Base-by-base conservation (phyloP, 768 basidiomycete species). In the Mycena belliarum region DNA sequence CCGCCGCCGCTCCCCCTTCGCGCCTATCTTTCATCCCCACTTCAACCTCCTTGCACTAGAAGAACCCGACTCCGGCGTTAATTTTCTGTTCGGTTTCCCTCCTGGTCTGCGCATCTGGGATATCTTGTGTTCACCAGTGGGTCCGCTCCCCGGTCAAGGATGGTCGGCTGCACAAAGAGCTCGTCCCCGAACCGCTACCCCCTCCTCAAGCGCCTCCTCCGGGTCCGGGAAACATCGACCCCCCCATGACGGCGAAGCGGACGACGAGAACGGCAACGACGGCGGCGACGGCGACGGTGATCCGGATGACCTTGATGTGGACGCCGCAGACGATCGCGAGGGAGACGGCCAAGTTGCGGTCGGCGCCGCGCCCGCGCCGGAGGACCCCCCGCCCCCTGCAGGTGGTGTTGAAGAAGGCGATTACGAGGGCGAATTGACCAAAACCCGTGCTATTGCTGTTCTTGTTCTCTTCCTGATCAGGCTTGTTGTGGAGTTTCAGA, bases 1-100 rank as follows among this genome's bases (percentile, higher is more conserved):
- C n/a, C n/a, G n/a, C n/a, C 48, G 26, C 48, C n/a, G n/a, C n/a
- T n/a, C n/a, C n/a, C 48, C 48, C 48, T 24, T 37, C 48, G 48
- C 48, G 48, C 21, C 18, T 12, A 20, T 37, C 35, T 38, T 15
- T 33, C 33, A 38, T 18, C 12, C 42, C 24, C 5, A n/a, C 15
- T 43, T 6, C 3, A 16, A 12, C 10, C 4, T 4, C 12, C 7
- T 14, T 35, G 7, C 16, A 7, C 3, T 15, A 35, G 3, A 15
- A 35, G 33, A 35, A 12, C 6, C n/a, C n/a, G n/a, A 32, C 6
- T 12, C 29, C 12, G 12, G 29, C 29, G 12, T 32, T 12, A 12
- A 6, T 32, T 6, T 12, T 32, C 6, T 32, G 33, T 15, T 35
- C 12, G 4, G 3, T 35, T 15, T 14, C 16, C 33, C 14, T 35